A percentile compares a stretch with the other conserved stretches of the same genome.
Evolutionary conservation across 257 asterid genomes (phyloP).

Genomic region (Solanum habrochaites): DNA sequence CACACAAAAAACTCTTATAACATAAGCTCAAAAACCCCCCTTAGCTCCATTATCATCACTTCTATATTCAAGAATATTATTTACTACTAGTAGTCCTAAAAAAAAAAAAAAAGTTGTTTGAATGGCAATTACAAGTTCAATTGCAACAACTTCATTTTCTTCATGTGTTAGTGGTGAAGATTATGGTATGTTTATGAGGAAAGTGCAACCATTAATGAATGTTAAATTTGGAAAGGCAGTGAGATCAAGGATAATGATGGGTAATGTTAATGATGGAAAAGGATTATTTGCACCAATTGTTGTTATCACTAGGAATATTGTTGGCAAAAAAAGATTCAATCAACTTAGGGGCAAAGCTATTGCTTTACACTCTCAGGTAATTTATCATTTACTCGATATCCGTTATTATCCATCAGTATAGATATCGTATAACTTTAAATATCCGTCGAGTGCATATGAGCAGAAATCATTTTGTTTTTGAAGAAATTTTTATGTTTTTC

Average conservation of each 20-base stretch:
- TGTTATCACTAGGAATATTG: slow-evolving; percentile 43
- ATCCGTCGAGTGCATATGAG: background rate
- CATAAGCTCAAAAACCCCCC: background rate
- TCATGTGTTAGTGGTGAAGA: slow-evolving; percentile 45
- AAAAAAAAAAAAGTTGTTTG: background rate
- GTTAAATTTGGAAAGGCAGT: slow-evolving; percentile 37
- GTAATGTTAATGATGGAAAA: slow-evolving; percentile 60
- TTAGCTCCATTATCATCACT: background rate
- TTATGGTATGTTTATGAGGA: slow-evolving; percentile 16
- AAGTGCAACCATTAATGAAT: background rate
- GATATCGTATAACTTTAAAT: background rate
- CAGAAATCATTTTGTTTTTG: background rate
- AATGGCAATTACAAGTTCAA: slow-evolving; percentile 40
- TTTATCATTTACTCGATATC: background rate
- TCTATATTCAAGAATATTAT: background rate
- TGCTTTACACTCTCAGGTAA: slow-evolving; percentile 93
- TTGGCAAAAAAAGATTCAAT: slow-evolving; percentile 85
- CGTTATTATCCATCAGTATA: background rate
- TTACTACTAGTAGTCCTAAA: background rate
- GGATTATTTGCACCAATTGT: slow-evolving; percentile 87
- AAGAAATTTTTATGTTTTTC: background rate
- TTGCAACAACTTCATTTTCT: slow-evolving; percentile 35
- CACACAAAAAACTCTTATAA: background rate
- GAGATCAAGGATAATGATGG: slow-evolving; percentile 70
- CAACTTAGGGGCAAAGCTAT: slow-evolving; percentile 93